These are phyloP conservation scores for Athelia sp. DNA, from an alignment of 1,284 basidiomycete species.

Conservation along the genomic window DNA sequence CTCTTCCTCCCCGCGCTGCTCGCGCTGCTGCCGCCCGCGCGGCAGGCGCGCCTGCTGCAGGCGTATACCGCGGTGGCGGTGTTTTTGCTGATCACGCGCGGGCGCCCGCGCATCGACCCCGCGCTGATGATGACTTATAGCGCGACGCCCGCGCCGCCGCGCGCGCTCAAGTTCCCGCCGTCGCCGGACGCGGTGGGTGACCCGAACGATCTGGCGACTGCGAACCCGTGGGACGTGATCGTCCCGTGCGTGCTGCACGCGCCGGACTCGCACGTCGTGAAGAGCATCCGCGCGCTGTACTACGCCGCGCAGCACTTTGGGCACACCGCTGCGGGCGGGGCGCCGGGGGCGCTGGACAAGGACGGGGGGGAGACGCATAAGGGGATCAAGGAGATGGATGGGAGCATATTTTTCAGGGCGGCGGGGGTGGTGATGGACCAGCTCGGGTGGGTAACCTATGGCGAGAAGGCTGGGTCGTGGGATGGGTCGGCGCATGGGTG, in stretches of 20 bases:
- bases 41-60: constrained; percentile 44
- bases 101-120: constrained; percentile 54
- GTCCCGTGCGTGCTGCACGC: constrained; percentile 49
- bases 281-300: constrained; percentile 52
- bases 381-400: constrained; percentile 48
- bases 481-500: constrained; percentile 62
- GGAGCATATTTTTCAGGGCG: constrained; percentile 57
- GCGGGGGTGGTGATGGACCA: constrained; percentile 58
- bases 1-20: constrained; percentile 54
- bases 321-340: constrained; percentile 32
- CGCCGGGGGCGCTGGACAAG: constrained; percentile 39
- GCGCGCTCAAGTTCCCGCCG: constrained; percentile 6
- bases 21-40: constrained; percentile 25
- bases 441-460: constrained; percentile 59
- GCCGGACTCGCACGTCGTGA: constrained; percentile 58
- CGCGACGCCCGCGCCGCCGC: constrained; percentile 31
- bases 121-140: constrained; percentile 52
- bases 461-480: constrained; percentile 47
- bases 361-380: constrained; percentile 33
- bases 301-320: too few species aligned
- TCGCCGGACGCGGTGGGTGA: constrained; percentile 28
- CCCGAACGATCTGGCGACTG: constrained; percentile 28
- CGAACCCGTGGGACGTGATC: constrained; percentile 58
- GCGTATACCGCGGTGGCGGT: constrained; percentile 42
- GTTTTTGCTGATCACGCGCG: constrained; percentile 42